phyloP scores from a whole-genome alignment of 352 stramenopile genomes.

The Phytophthora hybrid region DNA sequence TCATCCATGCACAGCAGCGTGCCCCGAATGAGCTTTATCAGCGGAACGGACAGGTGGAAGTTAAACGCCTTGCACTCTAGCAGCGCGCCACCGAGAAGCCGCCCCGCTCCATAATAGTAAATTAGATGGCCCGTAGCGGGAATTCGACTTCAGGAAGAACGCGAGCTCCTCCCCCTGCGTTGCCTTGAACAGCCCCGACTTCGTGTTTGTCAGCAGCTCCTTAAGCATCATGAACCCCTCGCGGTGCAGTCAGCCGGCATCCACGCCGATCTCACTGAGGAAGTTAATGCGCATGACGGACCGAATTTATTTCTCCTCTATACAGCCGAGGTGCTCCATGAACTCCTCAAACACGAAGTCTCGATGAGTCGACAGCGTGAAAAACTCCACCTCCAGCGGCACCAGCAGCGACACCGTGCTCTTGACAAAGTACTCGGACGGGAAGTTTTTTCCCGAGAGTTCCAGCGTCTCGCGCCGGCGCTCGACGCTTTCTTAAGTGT shows the following conservation, averaged over 20 bases:
- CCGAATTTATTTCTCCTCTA: constrained; percentile 62
- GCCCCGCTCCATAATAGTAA: constrained; percentile 65
- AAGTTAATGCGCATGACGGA: constrained; percentile 85
- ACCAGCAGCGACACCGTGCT: constrained; percentile 46
- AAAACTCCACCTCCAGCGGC: constrained; percentile 49
- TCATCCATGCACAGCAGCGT: constrained; percentile 95
- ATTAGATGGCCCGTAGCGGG: constrained; percentile 64
- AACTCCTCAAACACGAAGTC: constrained; percentile 72
- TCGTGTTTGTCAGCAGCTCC: constrained; percentile 57
- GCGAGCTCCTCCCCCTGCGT: constrained; percentile 59
- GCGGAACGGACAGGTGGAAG: constrained; percentile 94
- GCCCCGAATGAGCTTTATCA: constrained; percentile 98
- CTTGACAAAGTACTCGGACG: constrained; percentile 60
- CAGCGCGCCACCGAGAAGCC: constrained; percentile 66
- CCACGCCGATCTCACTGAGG: constrained; percentile 78
- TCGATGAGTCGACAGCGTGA: constrained; percentile 59
- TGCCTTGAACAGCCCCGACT: constrained; percentile 61
- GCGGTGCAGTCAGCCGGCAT: constrained; percentile 85
- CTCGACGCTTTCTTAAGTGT: constrained; percentile 36
- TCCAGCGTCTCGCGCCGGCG: constrained; percentile 41
- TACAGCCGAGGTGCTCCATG: constrained; percentile 63
- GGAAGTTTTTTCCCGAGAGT: constrained; percentile 49
- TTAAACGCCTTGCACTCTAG: constrained; percentile 94
- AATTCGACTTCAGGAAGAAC: constrained; percentile 78
- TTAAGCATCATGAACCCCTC: constrained; percentile 91